Conservation (phyloP, 2,329 filamentous ascomycete genomes). For the Penicillium sclerotiorum region DNA sequence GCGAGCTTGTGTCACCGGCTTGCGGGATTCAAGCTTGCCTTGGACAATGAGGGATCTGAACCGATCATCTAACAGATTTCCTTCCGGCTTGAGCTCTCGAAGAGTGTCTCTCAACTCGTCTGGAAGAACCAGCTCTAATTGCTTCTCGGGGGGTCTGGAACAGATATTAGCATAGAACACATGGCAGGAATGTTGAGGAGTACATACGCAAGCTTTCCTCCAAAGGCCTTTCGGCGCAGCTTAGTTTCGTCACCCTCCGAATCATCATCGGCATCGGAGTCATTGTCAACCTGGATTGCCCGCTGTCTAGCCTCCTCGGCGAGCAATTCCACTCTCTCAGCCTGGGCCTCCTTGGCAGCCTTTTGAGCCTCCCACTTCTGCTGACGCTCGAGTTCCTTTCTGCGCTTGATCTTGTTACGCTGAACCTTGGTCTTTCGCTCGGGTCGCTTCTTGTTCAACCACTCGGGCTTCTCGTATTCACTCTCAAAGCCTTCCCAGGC, state of each 20-base stretch:
- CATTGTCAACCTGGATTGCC: constrained; percentile 51
- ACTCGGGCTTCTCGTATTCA: constrained; percentile 69
- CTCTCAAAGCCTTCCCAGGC: constrained; percentile 91
- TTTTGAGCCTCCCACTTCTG: constrained; percentile 75
- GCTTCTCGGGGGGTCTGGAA: constrained; percentile 64
- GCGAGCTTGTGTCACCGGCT: constrained; percentile 77
- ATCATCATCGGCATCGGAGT: constrained; percentile 40
- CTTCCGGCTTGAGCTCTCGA: constrained; percentile 84
- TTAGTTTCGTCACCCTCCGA: constrained; percentile 63
- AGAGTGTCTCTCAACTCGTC: constrained; percentile 83
- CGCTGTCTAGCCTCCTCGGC: constrained; percentile 53
- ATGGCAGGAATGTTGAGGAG: not conserved
- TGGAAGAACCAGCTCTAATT: constrained; percentile 77
- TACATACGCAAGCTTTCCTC: constrained; percentile 58
- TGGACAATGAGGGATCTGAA: constrained; percentile 87
- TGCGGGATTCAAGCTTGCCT: constrained; percentile 84
- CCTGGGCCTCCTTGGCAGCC: constrained; percentile 72
- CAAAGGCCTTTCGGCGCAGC: constrained; percentile 72
- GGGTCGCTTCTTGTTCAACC: constrained; percentile 71
- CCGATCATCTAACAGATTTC: constrained; percentile 89
- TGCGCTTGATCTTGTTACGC: constrained; percentile 82
- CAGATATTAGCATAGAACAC: constrained; percentile 21
- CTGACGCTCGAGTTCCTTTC: constrained; percentile 82
- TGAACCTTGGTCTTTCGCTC: constrained; percentile 84
- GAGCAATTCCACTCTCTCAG: constrained; percentile 71